Base-by-base conservation (phyloP, 768 basidiomycete genomes). In the Hydnomerulius pinastri region DNA sequence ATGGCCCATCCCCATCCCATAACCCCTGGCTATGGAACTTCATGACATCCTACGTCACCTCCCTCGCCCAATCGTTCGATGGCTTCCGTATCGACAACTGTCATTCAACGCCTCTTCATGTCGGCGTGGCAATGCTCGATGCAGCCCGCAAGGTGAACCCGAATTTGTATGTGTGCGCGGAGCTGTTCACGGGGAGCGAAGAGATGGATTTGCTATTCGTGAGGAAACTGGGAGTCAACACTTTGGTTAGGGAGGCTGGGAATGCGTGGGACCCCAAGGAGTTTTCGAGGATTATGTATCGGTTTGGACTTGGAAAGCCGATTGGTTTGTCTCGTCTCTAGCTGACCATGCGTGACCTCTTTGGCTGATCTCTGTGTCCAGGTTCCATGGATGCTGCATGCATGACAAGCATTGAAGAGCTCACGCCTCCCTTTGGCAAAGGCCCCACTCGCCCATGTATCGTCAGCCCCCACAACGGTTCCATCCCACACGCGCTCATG, bases 41-140 rank as follows among this genome's bases (percentile, higher is more conserved):
- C 70, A 98, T 98, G 84, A 86, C 78, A 10, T 72, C 76, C 46
- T 98, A 99, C 59, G 90, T 94, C 49, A 78, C 77, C 42, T 77
- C 77, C 8, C 85, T 98, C 23, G 97, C 96, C 0, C 73, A 71
- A 32, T 79, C 81, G 7, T 99, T 98, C 64, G 89, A 98, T 53
- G 97, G 97, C 9, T 99, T 99, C 80, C 83, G 97, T 24, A 87
- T 99, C 60, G 97, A 99, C 71, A 99, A 99, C 65, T 97, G 93
- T 55, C 96, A 99, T 71, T 98, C 96, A 4, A 99, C 97, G 0
- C 97, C 97, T 12, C 71, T 98, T 28, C 84, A 92, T 57, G 93
- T 98, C n/a, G 97, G 97, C n/a, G 86, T 87, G n/a, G 76, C 78
- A 38, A 86, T 99, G 75, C 84, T 99, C 29, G 97, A 99, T 64